Evolutionary conservation across 1,284 basidiomycete genomes (phyloP).

Genomic region (Peniophora sp.): DNA sequence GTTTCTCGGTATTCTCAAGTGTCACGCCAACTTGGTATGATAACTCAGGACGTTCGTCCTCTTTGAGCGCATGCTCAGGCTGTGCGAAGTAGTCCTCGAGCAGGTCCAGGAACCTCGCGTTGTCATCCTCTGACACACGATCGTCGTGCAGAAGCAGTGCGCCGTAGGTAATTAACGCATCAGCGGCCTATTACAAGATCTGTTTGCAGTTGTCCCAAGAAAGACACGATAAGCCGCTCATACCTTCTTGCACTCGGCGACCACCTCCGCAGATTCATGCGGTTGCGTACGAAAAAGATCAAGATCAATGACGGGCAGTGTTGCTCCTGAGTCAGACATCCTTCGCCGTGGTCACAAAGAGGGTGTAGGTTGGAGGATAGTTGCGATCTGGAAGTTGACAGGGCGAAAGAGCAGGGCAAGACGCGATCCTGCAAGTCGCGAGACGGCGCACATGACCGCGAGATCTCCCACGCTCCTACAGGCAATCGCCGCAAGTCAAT

Average conservation of each 20-base stretch:
- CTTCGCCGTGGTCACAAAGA: too few species aligned
- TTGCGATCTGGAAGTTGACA: too few species aligned
- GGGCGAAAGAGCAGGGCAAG: too few species aligned
- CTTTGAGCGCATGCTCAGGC: conserved; percentile 46
- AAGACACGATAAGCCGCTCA: not conserved
- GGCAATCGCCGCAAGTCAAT: too few species aligned
- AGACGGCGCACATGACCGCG: too few species aligned
- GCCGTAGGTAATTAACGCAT: conserved; percentile 74
- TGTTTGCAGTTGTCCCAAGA: not conserved
- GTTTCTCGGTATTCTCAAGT: conserved; percentile 89
- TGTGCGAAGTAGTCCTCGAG: conserved; percentile 87
- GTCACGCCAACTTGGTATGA: conserved; percentile 79
- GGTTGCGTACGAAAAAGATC: conserved; percentile 59
- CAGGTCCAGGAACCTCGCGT: conserved; percentile 71
- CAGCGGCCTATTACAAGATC: conserved; percentile 53
- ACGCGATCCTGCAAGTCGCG: too few species aligned
- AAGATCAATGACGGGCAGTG: conserved; percentile 70
- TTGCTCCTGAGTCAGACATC: too few species aligned
- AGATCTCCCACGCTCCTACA: too few species aligned
- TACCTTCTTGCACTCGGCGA: conserved; percentile 64
- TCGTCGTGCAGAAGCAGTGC: conserved; percentile 79
- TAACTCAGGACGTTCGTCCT: conserved; percentile 76
- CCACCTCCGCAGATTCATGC: conserved; percentile 35
- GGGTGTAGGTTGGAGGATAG: too few species aligned
- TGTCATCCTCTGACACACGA: conserved; percentile 76